phyloP scores from a whole-genome alignment of 2,329 filamentous ascomycete genomes.

The Madurella mycetomatis region DNA sequence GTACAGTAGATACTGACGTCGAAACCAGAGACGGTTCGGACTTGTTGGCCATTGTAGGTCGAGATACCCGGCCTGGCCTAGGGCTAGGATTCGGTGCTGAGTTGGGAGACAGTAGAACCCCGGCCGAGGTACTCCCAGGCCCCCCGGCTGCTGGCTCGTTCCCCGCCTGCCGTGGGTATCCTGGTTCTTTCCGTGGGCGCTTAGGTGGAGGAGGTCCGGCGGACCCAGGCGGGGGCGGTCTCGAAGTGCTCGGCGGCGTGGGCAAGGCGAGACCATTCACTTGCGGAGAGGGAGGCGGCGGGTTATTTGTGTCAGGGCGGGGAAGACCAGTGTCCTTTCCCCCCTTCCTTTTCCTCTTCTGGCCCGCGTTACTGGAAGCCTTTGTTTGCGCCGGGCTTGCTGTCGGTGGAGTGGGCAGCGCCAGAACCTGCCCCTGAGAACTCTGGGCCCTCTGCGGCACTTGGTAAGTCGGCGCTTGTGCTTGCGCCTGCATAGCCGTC shows the following conservation, averaged over 20 bases:
- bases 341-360: conserved; percentile 32
- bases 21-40: conserved; percentile 7
- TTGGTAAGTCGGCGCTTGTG: background rate
- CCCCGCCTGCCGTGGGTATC: conserved; percentile 21
- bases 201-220: conserved; percentile 32
- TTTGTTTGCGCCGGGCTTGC: conserved; percentile 12
- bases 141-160: conserved; percentile 7
- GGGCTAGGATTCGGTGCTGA: conserved; percentile 1
- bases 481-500: background rate
- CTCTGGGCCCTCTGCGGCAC: background rate
- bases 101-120: background rate
- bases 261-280: conserved; percentile 9
- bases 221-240: background rate
- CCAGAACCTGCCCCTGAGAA: conserved; percentile 8
- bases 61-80: background rate
- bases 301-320: background rate
- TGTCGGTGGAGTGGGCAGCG: conserved; percentile 8
- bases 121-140: background rate
- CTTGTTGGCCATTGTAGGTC: background rate
- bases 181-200: conserved; percentile 34
- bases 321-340: conserved; percentile 18
- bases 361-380: conserved; percentile 9
- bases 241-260: conserved; percentile 6
- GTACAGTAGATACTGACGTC: conserved; percentile 13
- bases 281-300: conserved; percentile 1